Percentiles rank a stretch among this genome's conserved stretches.
Evolutionary conservation across 371 early-diverging fungal genomes (phyloP).

Genomic region (Smittium mucronatum): DNA sequence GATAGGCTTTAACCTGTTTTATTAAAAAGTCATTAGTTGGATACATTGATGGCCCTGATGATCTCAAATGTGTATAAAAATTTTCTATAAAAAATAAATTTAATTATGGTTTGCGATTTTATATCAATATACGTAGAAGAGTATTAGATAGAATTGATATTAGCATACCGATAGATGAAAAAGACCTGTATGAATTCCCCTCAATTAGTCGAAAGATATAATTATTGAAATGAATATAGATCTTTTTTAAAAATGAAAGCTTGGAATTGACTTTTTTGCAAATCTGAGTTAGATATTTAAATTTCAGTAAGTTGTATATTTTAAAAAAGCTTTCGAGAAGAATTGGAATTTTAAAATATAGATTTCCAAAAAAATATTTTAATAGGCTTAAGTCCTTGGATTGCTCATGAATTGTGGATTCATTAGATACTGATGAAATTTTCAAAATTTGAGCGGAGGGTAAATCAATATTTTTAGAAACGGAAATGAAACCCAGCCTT

Average conservation of each 20-base stretch:
- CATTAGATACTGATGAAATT: neutral
- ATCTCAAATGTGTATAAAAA: neutral
- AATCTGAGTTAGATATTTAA: neutral
- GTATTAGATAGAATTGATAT: neutral
- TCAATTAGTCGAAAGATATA: no score
- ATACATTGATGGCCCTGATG: neutral
- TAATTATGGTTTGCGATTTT: neutral
- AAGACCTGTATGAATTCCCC: neutral
- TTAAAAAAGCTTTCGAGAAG: neutral
- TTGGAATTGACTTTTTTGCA: neutral
- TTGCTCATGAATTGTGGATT: neutral
- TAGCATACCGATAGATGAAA: neutral
- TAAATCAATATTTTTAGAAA: neutral
- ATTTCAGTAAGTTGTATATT: neutral
- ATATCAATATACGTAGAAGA: neutral
- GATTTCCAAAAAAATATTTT: slow-evolving; percentile 4
- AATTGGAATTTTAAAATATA: neutral
- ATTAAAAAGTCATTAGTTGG: no score
- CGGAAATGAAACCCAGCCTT: neutral
- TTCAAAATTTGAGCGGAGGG: neutral
- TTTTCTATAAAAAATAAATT: neutral
- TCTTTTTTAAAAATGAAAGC: neutral
- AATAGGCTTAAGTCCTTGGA: neutral
- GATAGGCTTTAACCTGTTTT: neutral
- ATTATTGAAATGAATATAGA: no score